A percentile compares a stretch with the other conserved stretches of the same genome.
phyloP scores from a whole-genome alignment of 768 basidiomycete genomes.

The Macrolepiota dolichaula region DNA sequence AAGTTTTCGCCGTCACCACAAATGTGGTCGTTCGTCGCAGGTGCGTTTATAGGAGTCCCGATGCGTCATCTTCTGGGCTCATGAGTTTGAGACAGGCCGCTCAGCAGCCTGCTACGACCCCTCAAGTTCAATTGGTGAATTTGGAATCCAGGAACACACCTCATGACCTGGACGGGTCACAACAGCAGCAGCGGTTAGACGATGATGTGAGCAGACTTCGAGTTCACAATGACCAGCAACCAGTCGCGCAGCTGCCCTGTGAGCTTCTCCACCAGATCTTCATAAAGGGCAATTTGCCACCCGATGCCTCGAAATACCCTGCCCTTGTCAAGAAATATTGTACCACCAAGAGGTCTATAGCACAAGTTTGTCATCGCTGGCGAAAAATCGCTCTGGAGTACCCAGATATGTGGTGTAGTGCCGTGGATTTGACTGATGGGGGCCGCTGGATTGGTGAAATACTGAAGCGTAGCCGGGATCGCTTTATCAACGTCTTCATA shows the following conservation, averaged over 20 bases:
- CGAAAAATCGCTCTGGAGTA: slow-evolving; percentile 2
- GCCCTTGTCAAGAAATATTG: slow-evolving; percentile 1
- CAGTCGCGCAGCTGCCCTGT: slow-evolving; percentile 2
- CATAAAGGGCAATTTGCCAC: not conserved
- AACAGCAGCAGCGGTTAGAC: not conserved
- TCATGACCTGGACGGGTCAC: no score
- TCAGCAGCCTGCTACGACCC: not conserved
- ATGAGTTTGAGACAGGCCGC: not conserved
- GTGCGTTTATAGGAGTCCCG: not conserved
- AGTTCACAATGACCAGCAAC: slow-evolving; percentile 1
- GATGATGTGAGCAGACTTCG: not conserved
- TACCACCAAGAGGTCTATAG: slow-evolving; percentile 2
- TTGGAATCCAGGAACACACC: not conserved
- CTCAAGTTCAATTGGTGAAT: not conserved
- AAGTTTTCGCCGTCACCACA: not conserved
- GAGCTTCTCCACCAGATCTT: slow-evolving; percentile 6
- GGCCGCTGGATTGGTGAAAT: slow-evolving; percentile 2
- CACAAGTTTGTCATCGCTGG: slow-evolving; percentile 9
- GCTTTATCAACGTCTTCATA: slow-evolving; percentile 2
- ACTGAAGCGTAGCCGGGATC: not conserved
- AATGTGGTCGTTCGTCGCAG: not conserved
- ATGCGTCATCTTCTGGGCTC: not conserved
- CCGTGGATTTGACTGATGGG: not conserved
- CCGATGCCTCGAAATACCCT: not conserved
- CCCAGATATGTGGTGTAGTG: slow-evolving; percentile 10